Evolutionary conservation across 2,329 filamentous ascomycete genomes (phyloP), one percentile per base, ranked within the genome.

Genomic region (Plectosphaerella plurivora): DNA sequence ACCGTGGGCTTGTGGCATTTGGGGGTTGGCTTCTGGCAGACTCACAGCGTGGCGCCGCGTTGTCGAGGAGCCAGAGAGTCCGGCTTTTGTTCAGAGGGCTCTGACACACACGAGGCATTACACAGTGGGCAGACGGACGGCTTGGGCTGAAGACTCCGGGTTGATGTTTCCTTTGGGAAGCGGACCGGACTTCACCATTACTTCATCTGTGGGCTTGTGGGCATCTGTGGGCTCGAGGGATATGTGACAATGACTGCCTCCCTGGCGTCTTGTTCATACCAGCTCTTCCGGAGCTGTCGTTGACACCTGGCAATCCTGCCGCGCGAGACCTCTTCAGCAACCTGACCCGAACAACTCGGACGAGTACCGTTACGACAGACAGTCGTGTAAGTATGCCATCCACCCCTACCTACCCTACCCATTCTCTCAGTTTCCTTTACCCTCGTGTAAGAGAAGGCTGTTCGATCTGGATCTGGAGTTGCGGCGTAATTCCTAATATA

Each of bases 171-270:
- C 53, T 56, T 57, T 60, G 57, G 60, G n/a, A 50, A 61, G 66
- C 57, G 64, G 64, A 68, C 61, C 61, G 60, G 61, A 52, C 59
- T 65, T 64, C 57, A 48, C 53, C 54, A 61, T 63, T 61, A 64
- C 59, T 42, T 50, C 66, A 62, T 67, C 63, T 57, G 60, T 65
- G 63, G 65, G 64, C 55, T 63, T 53, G 51, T 56, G 45, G 57
- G 56, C 56, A 52, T 57, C 59, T 62, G 62, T 68, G 66, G 67
- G 68, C 68, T 69, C 66, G 69, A 70, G 66, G 69, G 67, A 69
- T 70, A 70, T 68, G 65, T 63, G 41, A 44, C 48, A 24, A 25
- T 24, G 46, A 25, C 39, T 16, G 35, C 36, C 36, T 36, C 24
- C n/a, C 48, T 44, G 22, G 22, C 22, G 39, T 50, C 48, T 44